phyloP scores from a whole-genome alignment of 805 yeast species.

The Cyberlindnera mrakii region DNA sequence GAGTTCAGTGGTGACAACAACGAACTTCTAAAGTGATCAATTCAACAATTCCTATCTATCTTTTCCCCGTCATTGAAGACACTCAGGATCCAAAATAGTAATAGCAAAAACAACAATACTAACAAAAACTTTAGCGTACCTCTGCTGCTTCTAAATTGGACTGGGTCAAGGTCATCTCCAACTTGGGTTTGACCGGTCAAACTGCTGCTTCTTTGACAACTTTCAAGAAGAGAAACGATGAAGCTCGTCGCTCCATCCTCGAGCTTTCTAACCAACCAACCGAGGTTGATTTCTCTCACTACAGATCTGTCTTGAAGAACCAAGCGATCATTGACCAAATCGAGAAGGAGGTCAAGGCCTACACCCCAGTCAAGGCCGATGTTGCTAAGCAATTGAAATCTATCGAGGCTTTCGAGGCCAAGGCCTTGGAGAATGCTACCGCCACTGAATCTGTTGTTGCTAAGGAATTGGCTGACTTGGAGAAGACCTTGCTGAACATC shows the following conservation, averaged over 20 bases:
- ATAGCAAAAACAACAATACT: not conserved
- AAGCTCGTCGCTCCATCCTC: slow-evolving; percentile 79
- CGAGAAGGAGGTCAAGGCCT: slow-evolving; percentile 66
- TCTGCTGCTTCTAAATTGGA: slow-evolving; percentile 82
- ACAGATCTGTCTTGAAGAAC: slow-evolving; percentile 80
- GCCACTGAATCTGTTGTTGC: slow-evolving; percentile 85
- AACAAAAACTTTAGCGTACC: slow-evolving; percentile 13
- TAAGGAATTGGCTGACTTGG: slow-evolving; percentile 78
- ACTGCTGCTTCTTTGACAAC: slow-evolving; percentile 85
- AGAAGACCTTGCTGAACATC: slow-evolving; percentile 86
- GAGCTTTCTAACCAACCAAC: slow-evolving; percentile 69
- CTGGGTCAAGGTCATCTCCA: slow-evolving; percentile 87
- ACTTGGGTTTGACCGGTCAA: slow-evolving; percentile 86
- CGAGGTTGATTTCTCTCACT: slow-evolving; percentile 73
- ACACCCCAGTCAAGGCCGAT: slow-evolving; percentile 82
- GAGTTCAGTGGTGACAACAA: too few relatives aligned
- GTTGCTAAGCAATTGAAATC: slow-evolving; percentile 85
- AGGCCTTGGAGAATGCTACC: slow-evolving; percentile 93
- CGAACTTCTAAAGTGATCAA: not conserved
- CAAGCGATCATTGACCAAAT: slow-evolving; percentile 71
- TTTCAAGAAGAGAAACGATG: slow-evolving; percentile 98
- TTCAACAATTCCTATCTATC: not conserved
- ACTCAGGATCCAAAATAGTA: too few relatives aligned
- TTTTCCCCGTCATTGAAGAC: too few relatives aligned
- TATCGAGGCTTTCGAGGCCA: slow-evolving; percentile 88